Percentiles rank a stretch among this genome's conserved stretches.
phyloP scores from a whole-genome alignment of 768 basidiomycete species.

The Lactarius hengduanensis region DNA sequence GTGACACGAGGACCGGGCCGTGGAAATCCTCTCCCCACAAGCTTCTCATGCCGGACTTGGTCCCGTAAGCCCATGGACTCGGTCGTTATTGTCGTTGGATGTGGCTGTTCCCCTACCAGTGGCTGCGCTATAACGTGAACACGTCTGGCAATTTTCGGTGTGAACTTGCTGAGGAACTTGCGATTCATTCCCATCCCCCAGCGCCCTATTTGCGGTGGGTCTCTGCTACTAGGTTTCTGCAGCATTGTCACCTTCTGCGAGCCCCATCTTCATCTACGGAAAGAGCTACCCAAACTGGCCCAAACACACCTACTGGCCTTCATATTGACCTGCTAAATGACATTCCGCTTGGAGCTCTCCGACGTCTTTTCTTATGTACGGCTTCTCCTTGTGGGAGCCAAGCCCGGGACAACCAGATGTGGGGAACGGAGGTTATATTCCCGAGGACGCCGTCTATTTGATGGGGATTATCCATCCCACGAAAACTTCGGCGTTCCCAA shows the following conservation, averaged over 20 bases:
- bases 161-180: not conserved
- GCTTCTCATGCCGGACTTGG: too few relatives aligned
- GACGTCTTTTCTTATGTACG: not conserved
- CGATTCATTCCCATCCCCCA: not conserved
- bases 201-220: not conserved
- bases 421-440: not conserved
- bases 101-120: not conserved
- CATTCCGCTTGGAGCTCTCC: not conserved
- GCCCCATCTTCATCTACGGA: not conserved
- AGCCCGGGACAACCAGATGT: not conserved
- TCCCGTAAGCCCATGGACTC: too few relatives aligned
- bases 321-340: not conserved
- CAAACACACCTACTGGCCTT: not conserved
- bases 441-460: not conserved
- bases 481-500: not conserved
- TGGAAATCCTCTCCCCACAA: not conserved
- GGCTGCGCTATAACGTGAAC: not conserved
- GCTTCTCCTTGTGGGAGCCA: not conserved
- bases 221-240: not conserved
- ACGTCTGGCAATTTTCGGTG: not conserved
- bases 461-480: not conserved
- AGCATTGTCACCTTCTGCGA: not conserved
- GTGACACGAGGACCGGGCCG: not conserved
- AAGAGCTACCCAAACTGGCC: not conserved
- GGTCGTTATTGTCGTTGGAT: not conserved